A percentile compares a stretch with the other conserved stretches of the same genome.
Evolutionary conservation across 495 filamentous ascomycete species (phyloP).

Genomic region (Neurospora sp.): DNA sequence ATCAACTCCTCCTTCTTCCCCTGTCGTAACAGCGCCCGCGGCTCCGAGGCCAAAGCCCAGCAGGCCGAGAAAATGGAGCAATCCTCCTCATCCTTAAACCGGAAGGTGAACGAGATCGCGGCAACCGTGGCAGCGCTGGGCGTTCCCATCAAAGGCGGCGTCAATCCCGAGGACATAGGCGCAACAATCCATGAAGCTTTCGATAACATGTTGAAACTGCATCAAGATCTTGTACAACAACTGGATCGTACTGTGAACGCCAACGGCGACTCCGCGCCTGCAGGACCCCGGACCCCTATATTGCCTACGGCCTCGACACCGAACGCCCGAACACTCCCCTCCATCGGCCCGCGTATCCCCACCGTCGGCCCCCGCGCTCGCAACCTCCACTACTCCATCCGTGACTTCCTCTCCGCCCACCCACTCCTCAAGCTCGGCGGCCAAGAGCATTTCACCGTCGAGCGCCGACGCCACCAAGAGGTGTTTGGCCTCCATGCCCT

Average conservation of each 20-base stretch:
- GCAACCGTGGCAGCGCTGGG: not conserved
- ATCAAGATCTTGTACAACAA: not conserved
- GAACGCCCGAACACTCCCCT: not conserved
- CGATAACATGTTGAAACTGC: not conserved
- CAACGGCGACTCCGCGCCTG: not conserved
- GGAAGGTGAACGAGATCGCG: not conserved
- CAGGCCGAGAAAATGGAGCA: not conserved
- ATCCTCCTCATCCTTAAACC: not conserved
- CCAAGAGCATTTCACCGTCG: slow-evolving; percentile 14
- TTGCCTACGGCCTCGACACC: not conserved
- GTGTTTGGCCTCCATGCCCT: slow-evolving; percentile 24
- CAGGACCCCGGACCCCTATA: not conserved
- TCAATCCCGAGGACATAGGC: not conserved
- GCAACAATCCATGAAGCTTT: not conserved
- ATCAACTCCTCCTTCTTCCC: not conserved
- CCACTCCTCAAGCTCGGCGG: slow-evolving; percentile 16
- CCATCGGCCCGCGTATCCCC: not conserved
- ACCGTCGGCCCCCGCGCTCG: slow-evolving; percentile 3
- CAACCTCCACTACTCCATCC: slow-evolving; percentile 1
- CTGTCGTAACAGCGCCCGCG: not conserved
- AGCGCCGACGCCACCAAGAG: slow-evolving; percentile 22
- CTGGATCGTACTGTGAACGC: not conserved
- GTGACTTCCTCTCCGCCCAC: slow-evolving; percentile 7
- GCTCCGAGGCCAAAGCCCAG: not conserved
- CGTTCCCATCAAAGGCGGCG: not conserved